These are phyloP conservation scores for Dichomitus squalens DNA, from an alignment of 1,284 basidiomycete species.

Conservation along the genomic window DNA sequence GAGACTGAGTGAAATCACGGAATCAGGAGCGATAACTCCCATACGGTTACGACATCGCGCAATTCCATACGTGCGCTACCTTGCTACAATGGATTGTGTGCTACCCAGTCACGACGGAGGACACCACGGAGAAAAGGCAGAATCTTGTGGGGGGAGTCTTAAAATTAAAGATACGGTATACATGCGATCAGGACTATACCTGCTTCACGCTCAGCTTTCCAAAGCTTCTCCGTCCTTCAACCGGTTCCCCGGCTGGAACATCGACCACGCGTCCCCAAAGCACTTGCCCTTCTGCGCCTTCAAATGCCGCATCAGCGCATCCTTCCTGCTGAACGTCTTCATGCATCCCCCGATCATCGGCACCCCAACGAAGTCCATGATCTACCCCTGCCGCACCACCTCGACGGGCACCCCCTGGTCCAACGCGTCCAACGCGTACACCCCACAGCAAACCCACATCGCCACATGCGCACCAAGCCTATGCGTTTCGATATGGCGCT, in stretches of 20 bases:
- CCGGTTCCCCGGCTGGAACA: not conserved
- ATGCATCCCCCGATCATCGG: constrained; percentile 52
- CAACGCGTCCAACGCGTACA: constrained; percentile 39
- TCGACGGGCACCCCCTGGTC: constrained; percentile 23
- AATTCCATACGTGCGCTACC: too few species aligned
- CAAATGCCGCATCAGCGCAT: constrained; percentile 59
- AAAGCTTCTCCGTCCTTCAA: too few species aligned
- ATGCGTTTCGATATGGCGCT: constrained; percentile 55
- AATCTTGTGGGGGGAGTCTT: too few species aligned
- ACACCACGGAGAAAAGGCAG: too few species aligned
- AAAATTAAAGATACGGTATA: too few species aligned
- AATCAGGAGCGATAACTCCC: too few species aligned
- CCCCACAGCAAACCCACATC: constrained; percentile 43
- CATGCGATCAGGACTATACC: too few species aligned
- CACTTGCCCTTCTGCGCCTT: constrained; percentile 46
- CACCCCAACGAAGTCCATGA: constrained; percentile 35
- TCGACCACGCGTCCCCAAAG: constrained; percentile 29
- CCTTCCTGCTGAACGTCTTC: constrained; percentile 54
- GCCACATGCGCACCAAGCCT: constrained; percentile 35
- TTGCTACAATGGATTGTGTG: too few species aligned
- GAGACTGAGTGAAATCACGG: too few species aligned
- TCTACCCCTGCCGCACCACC: constrained; percentile 29
- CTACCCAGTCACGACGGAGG: too few species aligned
- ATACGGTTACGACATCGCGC: too few species aligned
- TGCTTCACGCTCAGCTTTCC: too few species aligned